A percentile compares a stretch with the other conserved stretches of the same genome.
Conservation (phyloP, 2,329 filamentous ascomycete species). For the Rutstroemia sp. region DNA sequence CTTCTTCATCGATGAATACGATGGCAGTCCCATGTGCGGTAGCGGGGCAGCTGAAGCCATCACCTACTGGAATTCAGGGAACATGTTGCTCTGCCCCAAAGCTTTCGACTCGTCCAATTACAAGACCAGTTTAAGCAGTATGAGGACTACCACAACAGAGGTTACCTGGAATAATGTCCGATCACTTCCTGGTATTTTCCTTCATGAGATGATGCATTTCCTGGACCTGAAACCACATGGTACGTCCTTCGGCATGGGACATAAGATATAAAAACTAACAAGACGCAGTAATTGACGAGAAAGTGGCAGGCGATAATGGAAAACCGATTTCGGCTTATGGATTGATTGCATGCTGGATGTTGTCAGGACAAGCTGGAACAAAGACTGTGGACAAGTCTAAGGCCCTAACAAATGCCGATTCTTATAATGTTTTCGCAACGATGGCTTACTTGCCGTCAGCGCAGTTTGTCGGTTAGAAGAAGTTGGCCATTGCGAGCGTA, state of each 20-base stretch:
- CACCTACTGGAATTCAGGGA: neutral
- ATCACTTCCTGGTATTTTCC: constrained; percentile 1
- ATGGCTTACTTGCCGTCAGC: constrained; percentile 4
- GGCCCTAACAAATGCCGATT: constrained; percentile 1
- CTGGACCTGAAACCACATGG: constrained; percentile 3
- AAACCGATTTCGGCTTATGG: neutral
- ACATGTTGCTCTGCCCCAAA: constrained; percentile 3
- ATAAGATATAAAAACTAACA: neutral
- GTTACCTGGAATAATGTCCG: neutral
- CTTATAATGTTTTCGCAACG: constrained; percentile 5
- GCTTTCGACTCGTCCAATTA: neutral
- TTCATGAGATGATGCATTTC: constrained; percentile 7
- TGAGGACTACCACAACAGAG: neutral
- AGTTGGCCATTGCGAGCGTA: neutral
- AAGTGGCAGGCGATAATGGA: neutral
- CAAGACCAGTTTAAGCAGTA: constrained; percentile 1
- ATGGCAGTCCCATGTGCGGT: constrained; percentile 1
- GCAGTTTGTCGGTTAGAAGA: neutral
- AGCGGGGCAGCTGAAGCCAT: neutral
- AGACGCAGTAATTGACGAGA: neutral
- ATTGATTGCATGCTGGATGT: neutral
- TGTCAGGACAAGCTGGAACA: neutral
- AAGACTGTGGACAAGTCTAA: neutral
- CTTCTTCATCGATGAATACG: constrained; percentile 5
- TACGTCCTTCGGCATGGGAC: neutral